Percentiles rank a stretch among this genome's conserved stretches.
Evolutionary conservation across 2,329 filamentous ascomycete species (phyloP).

Genomic region (Aspergillus aculeatinus): DNA sequence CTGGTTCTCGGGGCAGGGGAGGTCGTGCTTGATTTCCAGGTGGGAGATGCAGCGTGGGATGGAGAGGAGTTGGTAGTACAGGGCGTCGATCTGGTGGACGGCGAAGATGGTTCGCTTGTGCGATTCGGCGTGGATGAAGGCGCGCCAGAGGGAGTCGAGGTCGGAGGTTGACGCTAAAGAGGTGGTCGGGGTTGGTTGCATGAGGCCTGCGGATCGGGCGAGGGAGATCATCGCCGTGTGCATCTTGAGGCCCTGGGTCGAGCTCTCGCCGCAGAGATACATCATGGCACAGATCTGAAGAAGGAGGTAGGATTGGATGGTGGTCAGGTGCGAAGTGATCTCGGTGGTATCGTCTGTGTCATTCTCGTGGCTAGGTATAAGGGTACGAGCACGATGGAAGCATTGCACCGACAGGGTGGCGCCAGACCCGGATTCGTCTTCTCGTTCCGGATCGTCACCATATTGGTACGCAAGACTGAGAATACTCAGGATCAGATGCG

Average conservation of each 20-base stretch:
- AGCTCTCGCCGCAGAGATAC: constrained; percentile 42
- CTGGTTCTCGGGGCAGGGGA: constrained; percentile 41
- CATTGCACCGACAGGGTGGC: constrained; percentile 32
- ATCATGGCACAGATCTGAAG: constrained; percentile 47
- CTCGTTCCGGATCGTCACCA: constrained; percentile 37
- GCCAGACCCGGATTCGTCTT: constrained; percentile 26
- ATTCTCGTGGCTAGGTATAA: constrained; percentile 22
- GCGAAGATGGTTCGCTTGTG: no score
- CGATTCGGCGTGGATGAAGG: no score
- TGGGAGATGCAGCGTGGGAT: constrained; percentile 32
- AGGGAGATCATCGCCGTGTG: constrained; percentile 45
- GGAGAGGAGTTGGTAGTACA: constrained; percentile 46
- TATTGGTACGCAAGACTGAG: constrained; percentile 43
- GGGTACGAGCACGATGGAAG: constrained; percentile 35
- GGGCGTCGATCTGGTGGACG: constrained; percentile 27
- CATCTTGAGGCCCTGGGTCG: constrained; percentile 38
- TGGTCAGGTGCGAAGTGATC: constrained; percentile 20
- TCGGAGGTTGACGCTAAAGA: constrained; percentile 32
- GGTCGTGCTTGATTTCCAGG: constrained; percentile 47
- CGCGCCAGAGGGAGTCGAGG: no score
- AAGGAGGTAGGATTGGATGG: constrained; percentile 42
- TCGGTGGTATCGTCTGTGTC: constrained; percentile 15
- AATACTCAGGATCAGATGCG: constrained; percentile 36
- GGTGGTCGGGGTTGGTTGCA: constrained; percentile 28
- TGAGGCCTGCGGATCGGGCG: constrained; percentile 36